Conservation (phyloP, 1,139 yeast species). For the Kluyveromyces sp. region DNA sequence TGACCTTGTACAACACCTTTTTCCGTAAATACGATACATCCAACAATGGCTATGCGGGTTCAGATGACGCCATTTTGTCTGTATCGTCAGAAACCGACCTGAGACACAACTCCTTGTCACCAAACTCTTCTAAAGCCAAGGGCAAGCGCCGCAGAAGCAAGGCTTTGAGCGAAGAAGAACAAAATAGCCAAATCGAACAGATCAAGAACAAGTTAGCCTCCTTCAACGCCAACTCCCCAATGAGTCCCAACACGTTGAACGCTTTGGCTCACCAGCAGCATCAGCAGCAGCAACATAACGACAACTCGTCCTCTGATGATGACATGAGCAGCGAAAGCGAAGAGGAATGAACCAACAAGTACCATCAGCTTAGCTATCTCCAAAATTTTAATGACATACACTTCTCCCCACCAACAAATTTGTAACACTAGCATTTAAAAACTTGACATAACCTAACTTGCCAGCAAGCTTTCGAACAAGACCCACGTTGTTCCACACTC, state of each 20-base stretch:
- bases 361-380: not conserved
- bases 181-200: constrained; percentile 73
- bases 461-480: no score
- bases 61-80: constrained; percentile 11
- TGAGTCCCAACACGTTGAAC: constrained; percentile 27
- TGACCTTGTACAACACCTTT: constrained; percentile 63
- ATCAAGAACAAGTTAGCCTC: constrained; percentile 77
- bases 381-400: constrained; percentile 17
- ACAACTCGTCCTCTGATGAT: constrained; percentile 42
- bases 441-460: not conserved
- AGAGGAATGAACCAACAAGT: constrained; percentile 32
- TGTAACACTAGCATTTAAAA: constrained; percentile 7
- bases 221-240: constrained; percentile 42
- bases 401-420: constrained; percentile 9
- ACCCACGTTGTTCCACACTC: no score
- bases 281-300: constrained; percentile 29
- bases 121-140: constrained; percentile 14
- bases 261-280: constrained; percentile 13
- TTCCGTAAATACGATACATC: constrained; percentile 34
- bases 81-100: constrained; percentile 14
- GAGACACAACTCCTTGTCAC: constrained; percentile 16
- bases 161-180: constrained; percentile 55
- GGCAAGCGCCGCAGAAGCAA: constrained; percentile 32
- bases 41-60: constrained; percentile 16
- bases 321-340: constrained; percentile 35